These are phyloP conservation scores for Eurotiales sp. DNA, from an alignment of 2,329 filamentous ascomycete species.

Conservation along the genomic window DNA sequence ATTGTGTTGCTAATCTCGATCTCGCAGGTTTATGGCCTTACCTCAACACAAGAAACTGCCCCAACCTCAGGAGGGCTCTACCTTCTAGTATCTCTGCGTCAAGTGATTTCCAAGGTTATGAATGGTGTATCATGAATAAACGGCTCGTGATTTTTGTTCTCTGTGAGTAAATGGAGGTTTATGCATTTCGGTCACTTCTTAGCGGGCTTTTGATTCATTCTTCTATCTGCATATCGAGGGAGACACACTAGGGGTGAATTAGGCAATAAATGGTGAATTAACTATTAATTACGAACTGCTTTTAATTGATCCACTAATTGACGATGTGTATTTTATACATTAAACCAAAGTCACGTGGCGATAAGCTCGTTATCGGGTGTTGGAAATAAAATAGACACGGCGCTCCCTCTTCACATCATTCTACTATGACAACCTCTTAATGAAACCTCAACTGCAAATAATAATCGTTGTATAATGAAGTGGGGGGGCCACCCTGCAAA, in stretches of 20 bases:
- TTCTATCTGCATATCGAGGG: conserved; percentile 6
- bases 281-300: background rate
- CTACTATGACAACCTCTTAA: background rate
- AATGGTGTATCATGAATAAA: conserved; percentile 25
- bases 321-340: background rate
- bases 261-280: conserved; percentile 5
- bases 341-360: conserved; percentile 12
- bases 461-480: conserved; percentile 19
- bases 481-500: conserved; percentile 8
- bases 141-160: conserved; percentile 7
- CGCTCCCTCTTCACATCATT: background rate
- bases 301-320: background rate
- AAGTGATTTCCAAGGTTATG: conserved; percentile 8
- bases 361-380: conserved; percentile 1
- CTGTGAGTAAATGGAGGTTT: conserved; percentile 13
- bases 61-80: conserved; percentile 84
- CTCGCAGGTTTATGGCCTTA: conserved; percentile 83
- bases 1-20: conserved; percentile 19
- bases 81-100: conserved; percentile 38
- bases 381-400: background rate
- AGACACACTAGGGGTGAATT: conserved; percentile 3
- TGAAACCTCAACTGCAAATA: conserved; percentile 36
- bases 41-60: conserved; percentile 90
- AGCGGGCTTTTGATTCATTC: conserved; percentile 23
- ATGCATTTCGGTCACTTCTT: conserved; percentile 34